phyloP scores from a whole-genome alignment of 1,284 basidiomycete genomes.

The Papiliotrema fonsecae region DNA sequence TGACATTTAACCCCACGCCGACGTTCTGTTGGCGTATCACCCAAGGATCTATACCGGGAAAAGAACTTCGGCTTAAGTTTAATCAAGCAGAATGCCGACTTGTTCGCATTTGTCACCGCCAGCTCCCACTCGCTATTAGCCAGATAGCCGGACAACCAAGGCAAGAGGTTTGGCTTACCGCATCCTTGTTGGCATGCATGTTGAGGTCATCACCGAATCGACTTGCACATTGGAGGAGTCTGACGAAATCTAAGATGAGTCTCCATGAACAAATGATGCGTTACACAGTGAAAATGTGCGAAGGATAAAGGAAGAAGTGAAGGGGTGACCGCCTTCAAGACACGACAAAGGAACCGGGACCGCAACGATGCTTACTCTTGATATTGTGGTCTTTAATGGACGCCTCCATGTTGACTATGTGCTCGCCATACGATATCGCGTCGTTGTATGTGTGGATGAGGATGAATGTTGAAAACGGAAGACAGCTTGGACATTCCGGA shows the following conservation, averaged over 20 bases:
- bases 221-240: slow-evolving; percentile 43
- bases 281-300: no score
- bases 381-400: slow-evolving; percentile 33
- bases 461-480: background rate
- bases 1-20: slow-evolving; percentile 39
- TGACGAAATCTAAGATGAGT: slow-evolving; percentile 47
- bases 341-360: background rate
- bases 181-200: slow-evolving; percentile 35
- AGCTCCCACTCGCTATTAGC: slow-evolving; percentile 35
- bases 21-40: slow-evolving; percentile 18
- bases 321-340: no score
- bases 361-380: slow-evolving; percentile 19
- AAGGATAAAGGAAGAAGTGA: no score
- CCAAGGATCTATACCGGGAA: slow-evolving; percentile 27
- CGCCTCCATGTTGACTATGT: slow-evolving; percentile 27
- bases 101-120: slow-evolving; percentile 41
- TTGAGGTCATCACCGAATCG: slow-evolving; percentile 47
- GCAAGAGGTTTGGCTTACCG: slow-evolving; percentile 18
- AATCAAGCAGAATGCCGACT: slow-evolving; percentile 45
- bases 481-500: no score
- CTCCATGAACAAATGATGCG: no score
- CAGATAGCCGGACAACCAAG: background rate
- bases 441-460: no score
- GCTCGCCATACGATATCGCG: background rate
- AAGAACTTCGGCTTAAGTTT: slow-evolving; percentile 40